Conservation (phyloP, 208 protist genomes). For the Trypanosoma theileri region DNA sequence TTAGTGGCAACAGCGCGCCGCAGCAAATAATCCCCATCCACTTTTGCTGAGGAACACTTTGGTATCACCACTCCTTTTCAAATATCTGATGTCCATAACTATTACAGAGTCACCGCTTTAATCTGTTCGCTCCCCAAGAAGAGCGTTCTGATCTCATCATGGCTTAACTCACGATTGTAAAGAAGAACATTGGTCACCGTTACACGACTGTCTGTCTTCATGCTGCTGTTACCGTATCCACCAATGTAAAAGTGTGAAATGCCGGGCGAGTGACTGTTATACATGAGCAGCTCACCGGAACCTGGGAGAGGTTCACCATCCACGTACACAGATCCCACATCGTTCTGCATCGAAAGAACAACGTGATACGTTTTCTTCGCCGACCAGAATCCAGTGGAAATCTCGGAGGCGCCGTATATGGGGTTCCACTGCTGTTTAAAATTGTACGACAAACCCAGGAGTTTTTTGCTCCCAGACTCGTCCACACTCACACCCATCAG, state of each 20-base stretch:
- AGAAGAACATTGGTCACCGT: constrained; percentile 23
- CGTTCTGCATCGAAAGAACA: neutral
- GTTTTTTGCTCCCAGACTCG: neutral
- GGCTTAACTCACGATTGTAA: constrained; percentile 16
- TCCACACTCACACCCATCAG: constrained; percentile 7
- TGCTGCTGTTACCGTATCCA: neutral
- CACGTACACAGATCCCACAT: constrained; percentile 13
- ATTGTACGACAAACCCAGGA: constrained; percentile 11
- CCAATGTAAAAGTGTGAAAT: constrained; percentile 26
- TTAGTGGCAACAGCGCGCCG: too few species aligned
- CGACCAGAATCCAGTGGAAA: constrained; percentile 1
- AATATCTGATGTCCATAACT: too few species aligned
- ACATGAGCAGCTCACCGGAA: neutral
- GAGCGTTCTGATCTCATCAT: constrained; percentile 9
- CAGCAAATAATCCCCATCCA: too few species aligned
- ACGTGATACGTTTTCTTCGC: constrained; percentile 9
- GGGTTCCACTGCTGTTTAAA: constrained; percentile 3
- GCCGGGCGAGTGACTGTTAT: neutral
- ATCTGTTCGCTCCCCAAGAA: constrained; percentile 4
- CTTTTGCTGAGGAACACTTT: too few species aligned
- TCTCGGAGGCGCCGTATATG: neutral
- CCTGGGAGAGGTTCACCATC: constrained; percentile 1
- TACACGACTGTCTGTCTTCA: neutral
- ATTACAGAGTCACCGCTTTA: too few species aligned
- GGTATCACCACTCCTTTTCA: too few species aligned